These are phyloP conservation scores for Nakazawaea wickerhamii DNA, from an alignment of 805 yeast genomes.

Conservation along the genomic window DNA sequence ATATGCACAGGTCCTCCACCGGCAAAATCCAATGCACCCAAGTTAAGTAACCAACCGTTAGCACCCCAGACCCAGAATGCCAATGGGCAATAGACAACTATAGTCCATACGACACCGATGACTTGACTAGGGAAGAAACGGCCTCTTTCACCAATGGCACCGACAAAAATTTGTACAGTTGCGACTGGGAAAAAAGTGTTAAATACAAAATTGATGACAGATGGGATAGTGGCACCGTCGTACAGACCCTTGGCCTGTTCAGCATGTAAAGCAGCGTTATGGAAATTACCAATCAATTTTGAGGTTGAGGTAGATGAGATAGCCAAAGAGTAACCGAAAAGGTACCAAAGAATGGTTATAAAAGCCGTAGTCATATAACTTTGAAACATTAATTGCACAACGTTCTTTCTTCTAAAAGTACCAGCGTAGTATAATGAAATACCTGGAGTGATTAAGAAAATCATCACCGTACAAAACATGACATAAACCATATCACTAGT, in stretches of 20 bases:
- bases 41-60: constrained; percentile 37
- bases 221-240: constrained; percentile 44
- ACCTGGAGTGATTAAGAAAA: constrained; percentile 42
- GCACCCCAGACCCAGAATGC: constrained; percentile 44
- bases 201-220: constrained; percentile 38
- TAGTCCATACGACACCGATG: constrained; percentile 34
- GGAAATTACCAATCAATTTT: constrained; percentile 30
- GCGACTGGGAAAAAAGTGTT: constrained; percentile 43
- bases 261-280: constrained; percentile 33
- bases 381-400: constrained; percentile 39
- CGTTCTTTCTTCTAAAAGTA: constrained; percentile 33
- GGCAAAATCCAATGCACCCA: constrained; percentile 43
- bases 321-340: constrained; percentile 41
- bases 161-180: constrained; percentile 42
- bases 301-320: constrained; percentile 28
- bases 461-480: constrained; percentile 41
- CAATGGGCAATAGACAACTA: constrained; percentile 40
- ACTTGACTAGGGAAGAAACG: constrained; percentile 35
- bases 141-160: constrained; percentile 40
- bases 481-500: constrained; percentile 47
- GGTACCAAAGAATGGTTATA: constrained; percentile 37
- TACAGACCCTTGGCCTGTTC: constrained; percentile 34
- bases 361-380: constrained; percentile 35
- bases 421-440: constrained; percentile 44
- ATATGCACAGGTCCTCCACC: constrained; percentile 48